Conservation (phyloP, 139 green algal genomes). For the Volvox africanus region DNA sequence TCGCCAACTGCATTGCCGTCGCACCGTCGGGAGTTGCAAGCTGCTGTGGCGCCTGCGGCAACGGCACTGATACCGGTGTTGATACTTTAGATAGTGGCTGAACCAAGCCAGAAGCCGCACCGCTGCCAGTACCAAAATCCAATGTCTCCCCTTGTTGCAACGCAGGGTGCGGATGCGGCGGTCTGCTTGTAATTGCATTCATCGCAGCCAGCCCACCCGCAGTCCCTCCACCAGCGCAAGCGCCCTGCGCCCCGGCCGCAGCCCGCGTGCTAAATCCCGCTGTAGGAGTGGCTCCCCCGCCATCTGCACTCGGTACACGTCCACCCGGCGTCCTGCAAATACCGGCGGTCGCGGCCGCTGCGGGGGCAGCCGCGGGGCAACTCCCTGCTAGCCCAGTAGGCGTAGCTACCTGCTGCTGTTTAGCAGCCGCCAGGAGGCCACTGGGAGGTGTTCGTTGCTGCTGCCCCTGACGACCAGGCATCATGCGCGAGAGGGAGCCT, state of each 20-base stretch:
- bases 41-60: not conserved
- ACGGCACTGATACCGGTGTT: not conserved
- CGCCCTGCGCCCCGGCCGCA: not conserved
- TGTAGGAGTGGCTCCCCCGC: too few species aligned
- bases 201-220: not conserved
- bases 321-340: too few species aligned
- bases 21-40: not conserved
- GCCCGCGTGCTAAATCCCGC: too few species aligned
- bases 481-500: constrained; percentile 41
- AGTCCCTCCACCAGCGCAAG: too few species aligned
- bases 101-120: not conserved
- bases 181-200: not conserved
- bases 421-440: constrained; percentile 12
- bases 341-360: not conserved
- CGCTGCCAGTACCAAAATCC: not conserved
- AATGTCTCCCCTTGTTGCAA: not conserved
- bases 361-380: not conserved
- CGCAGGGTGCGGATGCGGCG: not conserved
- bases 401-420: not conserved
- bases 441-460: not conserved
- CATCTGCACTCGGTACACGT: too few species aligned
- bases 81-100: not conserved
- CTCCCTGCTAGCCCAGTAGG: not conserved
- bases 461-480: constrained; percentile 10
- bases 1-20: constrained; percentile 27